These are phyloP conservation scores for Candida sojae DNA, from an alignment of 1,139 yeast genomes.

Conservation along the genomic window DNA sequence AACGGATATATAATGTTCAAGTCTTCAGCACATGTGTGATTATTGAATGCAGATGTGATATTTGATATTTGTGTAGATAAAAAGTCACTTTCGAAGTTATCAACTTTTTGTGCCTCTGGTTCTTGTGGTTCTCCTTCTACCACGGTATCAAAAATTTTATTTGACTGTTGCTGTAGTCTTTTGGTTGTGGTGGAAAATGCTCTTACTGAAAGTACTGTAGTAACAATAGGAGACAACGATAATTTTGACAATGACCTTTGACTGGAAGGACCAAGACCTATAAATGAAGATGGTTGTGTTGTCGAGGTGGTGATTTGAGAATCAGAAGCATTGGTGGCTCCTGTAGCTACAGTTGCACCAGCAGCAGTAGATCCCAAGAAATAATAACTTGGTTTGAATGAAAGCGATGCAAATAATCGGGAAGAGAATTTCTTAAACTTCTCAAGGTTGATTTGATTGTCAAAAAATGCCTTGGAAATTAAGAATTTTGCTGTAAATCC, in stretches of 20 bases:
- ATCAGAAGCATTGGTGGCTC: neutral
- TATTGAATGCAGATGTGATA: slow-evolving; percentile 20
- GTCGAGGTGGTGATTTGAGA: neutral
- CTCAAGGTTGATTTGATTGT: slow-evolving; percentile 11
- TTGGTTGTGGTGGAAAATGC: slow-evolving; percentile 8
- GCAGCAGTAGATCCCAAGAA: neutral
- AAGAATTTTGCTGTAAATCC: slow-evolving; percentile 15
- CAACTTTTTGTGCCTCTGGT: neutral
- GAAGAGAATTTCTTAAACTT: slow-evolving; percentile 11
- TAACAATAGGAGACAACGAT: slow-evolving; percentile 5
- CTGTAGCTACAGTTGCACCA: slow-evolving; percentile 1
- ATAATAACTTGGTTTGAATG: slow-evolving; percentile 7
- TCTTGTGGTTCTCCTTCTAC: neutral
- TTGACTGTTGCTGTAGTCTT: slow-evolving; percentile 3
- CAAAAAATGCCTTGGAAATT: slow-evolving; percentile 13
- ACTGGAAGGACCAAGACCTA: neutral
- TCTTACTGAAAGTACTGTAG: slow-evolving; percentile 9
- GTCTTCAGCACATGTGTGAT: slow-evolving; percentile 20
- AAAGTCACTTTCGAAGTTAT: slow-evolving; percentile 24
- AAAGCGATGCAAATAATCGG: slow-evolving; percentile 10
- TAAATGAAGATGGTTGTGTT: neutral
- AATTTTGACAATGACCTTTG: neutral
- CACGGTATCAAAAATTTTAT: neutral
- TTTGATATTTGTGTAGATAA: slow-evolving; percentile 22
- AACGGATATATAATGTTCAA: slow-evolving; percentile 41